Conservation (phyloP, 1,284 basidiomycete species). For the Grifola frondosa region DNA sequence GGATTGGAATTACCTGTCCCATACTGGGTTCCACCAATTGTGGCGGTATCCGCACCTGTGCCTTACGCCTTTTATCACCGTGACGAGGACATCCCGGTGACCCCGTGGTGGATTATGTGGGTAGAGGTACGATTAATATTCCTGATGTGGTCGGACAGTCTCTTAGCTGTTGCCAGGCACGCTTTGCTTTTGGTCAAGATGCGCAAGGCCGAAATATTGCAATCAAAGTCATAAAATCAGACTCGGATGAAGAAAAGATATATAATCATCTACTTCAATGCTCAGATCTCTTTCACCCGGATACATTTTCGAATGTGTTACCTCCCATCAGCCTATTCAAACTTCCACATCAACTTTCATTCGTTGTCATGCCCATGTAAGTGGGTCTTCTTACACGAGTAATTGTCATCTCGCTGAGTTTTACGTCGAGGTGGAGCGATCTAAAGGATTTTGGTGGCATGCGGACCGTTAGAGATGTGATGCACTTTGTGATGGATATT, state of each 20-base stretch:
- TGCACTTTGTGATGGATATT: conserved; percentile 1
- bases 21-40: no score
- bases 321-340: conserved; percentile 2
- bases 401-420: neutral
- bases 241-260: neutral
- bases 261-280: neutral
- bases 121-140: no score
- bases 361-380: conserved; percentile 6
- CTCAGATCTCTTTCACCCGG: neutral
- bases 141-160: no score
- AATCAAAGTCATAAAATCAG: conserved; percentile 4
- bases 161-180: no score
- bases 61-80: no score
- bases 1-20: no score
- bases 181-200: conserved; percentile 2
- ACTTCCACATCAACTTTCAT: neutral
- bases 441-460: neutral
- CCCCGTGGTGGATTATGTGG: no score
- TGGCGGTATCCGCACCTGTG: no score
- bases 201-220: neutral
- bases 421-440: conserved; percentile 2
- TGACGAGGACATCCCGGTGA: no score
- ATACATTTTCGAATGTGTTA: neutral
- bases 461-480: neutral
- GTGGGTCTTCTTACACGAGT: neutral